Conservation (phyloP, 257 asterid species). For the Solanum clarkiae region DNA sequence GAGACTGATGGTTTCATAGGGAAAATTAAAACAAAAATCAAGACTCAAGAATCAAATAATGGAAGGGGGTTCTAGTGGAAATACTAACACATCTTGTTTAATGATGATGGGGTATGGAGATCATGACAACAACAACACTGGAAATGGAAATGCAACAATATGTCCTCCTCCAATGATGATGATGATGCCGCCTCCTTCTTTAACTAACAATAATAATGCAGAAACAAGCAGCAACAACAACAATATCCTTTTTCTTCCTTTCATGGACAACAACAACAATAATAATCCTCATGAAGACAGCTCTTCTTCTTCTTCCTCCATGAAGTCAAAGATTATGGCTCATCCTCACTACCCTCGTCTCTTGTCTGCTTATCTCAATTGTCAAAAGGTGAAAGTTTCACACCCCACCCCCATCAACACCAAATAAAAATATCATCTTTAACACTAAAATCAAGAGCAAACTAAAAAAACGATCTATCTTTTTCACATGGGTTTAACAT, state of each 20-base stretch:
- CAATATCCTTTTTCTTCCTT: neutral
- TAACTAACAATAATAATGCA: slow-evolving; percentile 6
- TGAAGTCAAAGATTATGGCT: slow-evolving; percentile 74
- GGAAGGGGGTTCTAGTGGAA: slow-evolving; percentile 24
- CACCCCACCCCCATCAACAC: neutral
- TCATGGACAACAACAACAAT: neutral
- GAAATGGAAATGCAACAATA: slow-evolving; percentile 26
- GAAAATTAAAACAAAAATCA: neutral
- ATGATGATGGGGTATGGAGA: slow-evolving; percentile 67
- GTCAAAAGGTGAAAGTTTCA: slow-evolving; percentile 54
- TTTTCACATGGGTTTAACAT: neutral
- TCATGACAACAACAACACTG: neutral
- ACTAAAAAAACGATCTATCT: neutral
- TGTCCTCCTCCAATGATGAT: slow-evolving; percentile 24
- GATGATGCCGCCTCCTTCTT: slow-evolving; percentile 33
- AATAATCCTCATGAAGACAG: neutral
- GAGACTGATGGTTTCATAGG: neutral
- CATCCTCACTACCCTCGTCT: slow-evolving; percentile 92
- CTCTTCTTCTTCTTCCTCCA: slow-evolving; percentile 5
- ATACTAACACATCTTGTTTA: slow-evolving; percentile 7
- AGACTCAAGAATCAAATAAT: slow-evolving; percentile 8
- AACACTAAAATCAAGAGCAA: neutral
- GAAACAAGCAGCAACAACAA: slow-evolving; percentile 5
- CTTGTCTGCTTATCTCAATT: slow-evolving; percentile 61
- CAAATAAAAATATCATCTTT: neutral